phyloP scores from a whole-genome alignment of 2,329 filamentous ascomycete genomes.

The Aspergillus bombycis region DNA sequence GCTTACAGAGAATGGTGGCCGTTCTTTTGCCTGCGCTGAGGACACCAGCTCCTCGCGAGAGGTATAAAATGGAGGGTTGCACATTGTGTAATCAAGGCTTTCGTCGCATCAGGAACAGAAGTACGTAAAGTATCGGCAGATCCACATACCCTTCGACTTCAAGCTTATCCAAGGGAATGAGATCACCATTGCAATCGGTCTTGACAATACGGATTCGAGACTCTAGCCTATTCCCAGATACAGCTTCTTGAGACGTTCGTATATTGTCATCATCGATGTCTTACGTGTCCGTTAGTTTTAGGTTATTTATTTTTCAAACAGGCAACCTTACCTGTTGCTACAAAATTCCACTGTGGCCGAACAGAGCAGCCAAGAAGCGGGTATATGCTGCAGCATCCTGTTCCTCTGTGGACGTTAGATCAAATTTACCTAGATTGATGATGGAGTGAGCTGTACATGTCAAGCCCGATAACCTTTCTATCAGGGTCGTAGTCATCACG shows the following conservation, averaged over 20 bases:
- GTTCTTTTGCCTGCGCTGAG: conserved; percentile 67
- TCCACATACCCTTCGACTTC: conserved; percentile 27
- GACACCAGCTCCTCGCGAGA: conserved; percentile 69
- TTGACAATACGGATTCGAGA: conserved; percentile 66
- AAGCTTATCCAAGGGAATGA: conserved; percentile 66
- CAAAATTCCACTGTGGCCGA: conserved; percentile 70
- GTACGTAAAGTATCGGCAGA: not conserved
- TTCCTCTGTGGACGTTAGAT: conserved; percentile 60
- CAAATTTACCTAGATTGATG: not conserved
- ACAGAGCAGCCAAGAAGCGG: conserved; percentile 75
- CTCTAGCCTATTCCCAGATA: conserved; percentile 66
- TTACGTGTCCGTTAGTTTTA: conserved; percentile 12
- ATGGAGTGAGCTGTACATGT: conserved; percentile 58
- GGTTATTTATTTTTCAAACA: not conserved
- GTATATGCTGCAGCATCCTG: conserved; percentile 90
- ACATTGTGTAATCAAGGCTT: conserved; percentile 81
- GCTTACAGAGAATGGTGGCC: conserved; percentile 70
- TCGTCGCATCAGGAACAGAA: conserved; percentile 16
- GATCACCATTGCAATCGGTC: conserved; percentile 52
- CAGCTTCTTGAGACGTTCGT: conserved; percentile 67
- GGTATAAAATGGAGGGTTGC: conserved; percentile 93
- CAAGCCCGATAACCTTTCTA: conserved; percentile 69
- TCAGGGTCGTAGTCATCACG: conserved; percentile 56
- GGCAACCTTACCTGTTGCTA: conserved; percentile 60
- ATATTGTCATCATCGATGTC: conserved; percentile 78